Evolutionary conservation across 441 rosid species (phyloP), one percentile per base, ranked within the genome.

Genomic region (Erysimum pusillum): DNA sequence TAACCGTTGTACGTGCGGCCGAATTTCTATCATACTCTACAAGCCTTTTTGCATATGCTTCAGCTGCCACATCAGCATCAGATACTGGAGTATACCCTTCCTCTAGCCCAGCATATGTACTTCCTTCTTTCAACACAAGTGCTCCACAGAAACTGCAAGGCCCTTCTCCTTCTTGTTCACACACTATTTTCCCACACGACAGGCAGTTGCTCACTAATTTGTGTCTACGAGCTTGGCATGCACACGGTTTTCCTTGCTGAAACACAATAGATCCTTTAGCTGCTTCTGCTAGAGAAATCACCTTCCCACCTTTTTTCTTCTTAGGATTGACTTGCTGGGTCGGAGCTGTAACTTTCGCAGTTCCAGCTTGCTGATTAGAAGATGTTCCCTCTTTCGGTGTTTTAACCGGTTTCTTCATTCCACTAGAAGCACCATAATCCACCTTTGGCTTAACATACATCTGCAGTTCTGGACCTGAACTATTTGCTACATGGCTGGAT

Each of bases 111-210:
- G 95, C 98, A 73, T 95, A 93, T 1, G 90, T 83, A 78, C 98
- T 93, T 18, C 95, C 91, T 81, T 95, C 98, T 84, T 83, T 95
- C 28, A 95, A 79, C 64, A 95, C 97, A 63, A 95, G 96, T 22
- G 96, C 89, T 66, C 98, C 91, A 2, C 97, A 95, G 69, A 89
- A 93, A 70, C 74, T 82, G 81, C 98, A 96, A 51, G 96, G 98
- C 63, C 97, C 98, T 82, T 95, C 92, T 51, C 98, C 98, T 82
- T 90, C 97, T 85, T 96, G 99, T 78, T 91, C 97, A 32, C 97
- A 95, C 52, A 93, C 95, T 54, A 93, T 90, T 85, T 93, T 95
- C 60, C 98, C 98, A 80, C 98, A 95, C 5, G 99, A 93, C 73
- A 95, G 84, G 75, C 99, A 95, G 85, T 95, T 95, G 91, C 97